Conservation (phyloP, 306 rosid species). For the Vigna mungo region DNA sequence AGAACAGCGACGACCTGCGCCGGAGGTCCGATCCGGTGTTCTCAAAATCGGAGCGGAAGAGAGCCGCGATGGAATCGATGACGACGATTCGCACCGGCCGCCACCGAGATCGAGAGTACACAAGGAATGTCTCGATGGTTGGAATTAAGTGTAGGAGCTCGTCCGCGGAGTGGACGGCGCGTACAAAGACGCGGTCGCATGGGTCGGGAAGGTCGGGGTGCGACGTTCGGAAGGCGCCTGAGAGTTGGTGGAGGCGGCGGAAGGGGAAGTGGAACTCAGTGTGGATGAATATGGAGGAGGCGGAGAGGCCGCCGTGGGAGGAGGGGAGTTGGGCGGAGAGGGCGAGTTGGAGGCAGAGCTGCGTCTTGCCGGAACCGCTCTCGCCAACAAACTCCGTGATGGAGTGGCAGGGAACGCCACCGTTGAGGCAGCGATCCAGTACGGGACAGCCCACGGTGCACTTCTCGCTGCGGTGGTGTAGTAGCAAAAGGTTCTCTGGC, state of each 20-base stretch:
- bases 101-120: conserved; percentile 33
- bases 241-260: conserved; percentile 85
- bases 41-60: conserved; percentile 85
- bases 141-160: conserved; percentile 59
- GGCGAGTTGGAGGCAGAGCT: conserved; percentile 84
- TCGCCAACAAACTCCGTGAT: conserved; percentile 80
- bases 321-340: conserved; percentile 83
- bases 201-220: conserved; percentile 54
- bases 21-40: conserved; percentile 67
- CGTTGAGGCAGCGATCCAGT: conserved; percentile 66
- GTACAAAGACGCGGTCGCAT: conserved; percentile 54
- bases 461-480: conserved; percentile 41
- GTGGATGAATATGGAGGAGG: conserved; percentile 75
- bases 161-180: conserved; percentile 55
- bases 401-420: conserved; percentile 83
- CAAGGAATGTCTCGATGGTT: conserved; percentile 52
- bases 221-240: conserved; percentile 47
- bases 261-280: conserved; percentile 81
- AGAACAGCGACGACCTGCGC: conserved; percentile 73
- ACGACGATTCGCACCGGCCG: conserved; percentile 72
- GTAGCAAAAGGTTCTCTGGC: conserved; percentile 58
- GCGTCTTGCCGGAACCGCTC: conserved; percentile 88
- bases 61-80: conserved; percentile 87
- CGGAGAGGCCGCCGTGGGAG: conserved; percentile 82
- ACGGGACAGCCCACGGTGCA: conserved; percentile 73